Percentiles rank a stretch among this genome's conserved stretches.
phyloP scores from a whole-genome alignment of 371 early-diverging fungal species.

The Mucor racemosus region DNA sequence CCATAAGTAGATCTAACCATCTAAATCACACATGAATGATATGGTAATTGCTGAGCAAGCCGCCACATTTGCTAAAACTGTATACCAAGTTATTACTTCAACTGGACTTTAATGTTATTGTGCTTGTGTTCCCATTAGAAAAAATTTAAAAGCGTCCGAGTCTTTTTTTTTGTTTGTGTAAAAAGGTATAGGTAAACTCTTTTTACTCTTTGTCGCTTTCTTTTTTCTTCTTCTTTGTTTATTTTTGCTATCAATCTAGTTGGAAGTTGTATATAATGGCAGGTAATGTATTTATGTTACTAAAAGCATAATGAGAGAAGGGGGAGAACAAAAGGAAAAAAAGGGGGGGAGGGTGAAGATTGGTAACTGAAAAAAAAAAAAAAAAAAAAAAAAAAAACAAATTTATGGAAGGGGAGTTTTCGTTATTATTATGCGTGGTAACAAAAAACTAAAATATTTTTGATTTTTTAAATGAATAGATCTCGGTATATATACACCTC shows the following conservation, averaged over 20 bases:
- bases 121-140: background rate
- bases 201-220: background rate
- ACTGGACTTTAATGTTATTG: background rate
- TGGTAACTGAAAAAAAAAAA: background rate
- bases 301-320: too few species aligned
- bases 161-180: background rate
- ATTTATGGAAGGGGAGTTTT: background rate
- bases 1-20: background rate
- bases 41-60: background rate
- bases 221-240: background rate
- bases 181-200: background rate
- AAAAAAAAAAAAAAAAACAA: background rate
- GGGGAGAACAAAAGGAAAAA: background rate
- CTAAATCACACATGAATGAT: background rate
- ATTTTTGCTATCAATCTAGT: background rate
- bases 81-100: background rate
- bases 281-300: background rate
- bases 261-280: background rate
- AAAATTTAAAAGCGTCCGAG: background rate
- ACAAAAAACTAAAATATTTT: background rate
- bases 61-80: background rate
- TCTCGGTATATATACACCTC: background rate
- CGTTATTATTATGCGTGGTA: background rate
- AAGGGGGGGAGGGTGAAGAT: background rate
- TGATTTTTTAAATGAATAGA: background rate